A percentile compares a stretch with the other conserved stretches of the same genome.
Evolutionary conservation across 768 basidiomycete genomes (phyloP).

Genomic region (Trametes cingulata): DNA sequence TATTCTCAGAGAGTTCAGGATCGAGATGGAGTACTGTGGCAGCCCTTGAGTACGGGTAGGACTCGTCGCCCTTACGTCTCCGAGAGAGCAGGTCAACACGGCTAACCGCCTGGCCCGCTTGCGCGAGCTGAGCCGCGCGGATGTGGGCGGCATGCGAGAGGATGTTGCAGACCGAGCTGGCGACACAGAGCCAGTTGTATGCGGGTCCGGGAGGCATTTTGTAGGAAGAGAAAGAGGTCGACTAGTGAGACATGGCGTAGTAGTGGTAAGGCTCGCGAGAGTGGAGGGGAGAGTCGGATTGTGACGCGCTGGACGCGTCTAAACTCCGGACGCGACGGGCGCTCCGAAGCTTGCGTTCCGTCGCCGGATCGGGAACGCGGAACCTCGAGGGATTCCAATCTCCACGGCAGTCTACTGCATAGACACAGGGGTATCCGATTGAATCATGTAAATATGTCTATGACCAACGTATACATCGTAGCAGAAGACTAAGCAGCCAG

Average conservation of each 20-base stretch:
- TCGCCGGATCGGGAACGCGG: not conserved
- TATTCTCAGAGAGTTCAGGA: no score
- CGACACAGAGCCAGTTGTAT: constrained; percentile 73
- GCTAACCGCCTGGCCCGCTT: constrained; percentile 1
- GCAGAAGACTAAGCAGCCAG: no score
- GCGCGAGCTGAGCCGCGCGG: constrained; percentile 41
- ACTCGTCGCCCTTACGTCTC: constrained; percentile 5
- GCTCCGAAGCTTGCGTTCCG: not conserved
- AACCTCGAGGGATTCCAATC: not conserved
- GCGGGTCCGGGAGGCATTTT: constrained; percentile 68
- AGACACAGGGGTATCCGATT: no score
- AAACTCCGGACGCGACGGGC: not conserved
- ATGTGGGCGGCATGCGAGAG: constrained; percentile 62
- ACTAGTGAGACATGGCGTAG: no score
- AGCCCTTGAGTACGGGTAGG: not conserved
- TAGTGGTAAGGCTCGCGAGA: no score
- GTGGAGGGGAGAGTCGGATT: not conserved
- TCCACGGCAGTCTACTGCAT: no score
- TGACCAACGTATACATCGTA: no score
- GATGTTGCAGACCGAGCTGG: constrained; percentile 60
- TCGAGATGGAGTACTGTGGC: not conserved
- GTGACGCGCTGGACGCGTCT: not conserved
- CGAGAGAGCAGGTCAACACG: constrained; percentile 28
- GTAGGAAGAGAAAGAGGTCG: not conserved
- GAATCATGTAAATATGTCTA: not conserved